A percentile compares a stretch with the other conserved stretches of the same genome.
phyloP scores from a whole-genome alignment of 345 rosid species.

The Rhizophora apiculata region DNA sequence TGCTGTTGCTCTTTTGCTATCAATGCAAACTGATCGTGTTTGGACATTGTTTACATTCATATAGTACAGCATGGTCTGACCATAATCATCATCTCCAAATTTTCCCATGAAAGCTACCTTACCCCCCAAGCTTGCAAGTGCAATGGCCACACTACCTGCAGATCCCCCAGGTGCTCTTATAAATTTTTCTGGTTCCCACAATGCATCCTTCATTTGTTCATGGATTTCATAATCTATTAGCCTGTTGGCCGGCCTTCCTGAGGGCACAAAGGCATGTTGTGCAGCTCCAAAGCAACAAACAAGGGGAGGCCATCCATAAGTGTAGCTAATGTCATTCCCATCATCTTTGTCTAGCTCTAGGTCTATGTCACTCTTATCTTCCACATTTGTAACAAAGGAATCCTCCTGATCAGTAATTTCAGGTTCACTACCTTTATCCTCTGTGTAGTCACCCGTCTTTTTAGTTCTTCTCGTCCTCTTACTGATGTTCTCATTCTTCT shows the following conservation, averaged over 20 bases:
- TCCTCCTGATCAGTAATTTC: constrained; percentile 49
- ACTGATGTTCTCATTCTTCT: constrained; percentile 48
- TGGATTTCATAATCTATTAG: constrained; percentile 68
- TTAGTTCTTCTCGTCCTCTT: constrained; percentile 39
- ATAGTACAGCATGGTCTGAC: constrained; percentile 71
- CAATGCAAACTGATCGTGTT: constrained; percentile 67
- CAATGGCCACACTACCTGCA: constrained; percentile 73
- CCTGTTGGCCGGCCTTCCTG: constrained; percentile 81
- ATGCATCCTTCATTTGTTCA: constrained; percentile 60
- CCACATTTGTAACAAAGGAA: constrained; percentile 29
- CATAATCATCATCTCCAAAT: constrained; percentile 78
- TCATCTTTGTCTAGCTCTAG: constrained; percentile 52
- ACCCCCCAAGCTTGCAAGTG: constrained; percentile 82
- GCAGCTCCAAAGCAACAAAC: constrained; percentile 96
- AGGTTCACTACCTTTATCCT: constrained; percentile 38
- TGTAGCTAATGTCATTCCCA: constrained; percentile 61
- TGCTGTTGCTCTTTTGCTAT: constrained; percentile 57
- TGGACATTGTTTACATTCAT: constrained; percentile 70
- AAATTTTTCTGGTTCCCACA: constrained; percentile 70
- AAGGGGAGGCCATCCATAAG: constrained; percentile 93
- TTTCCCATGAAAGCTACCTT: constrained; percentile 94
- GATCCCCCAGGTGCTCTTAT: constrained; percentile 83
- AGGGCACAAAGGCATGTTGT: constrained; percentile 80
- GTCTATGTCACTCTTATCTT: constrained; percentile 57
- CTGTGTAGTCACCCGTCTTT: constrained; percentile 35